phyloP scores from a whole-genome alignment of 2,329 filamentous ascomycete genomes.

The Calonectria naviculata region DNA sequence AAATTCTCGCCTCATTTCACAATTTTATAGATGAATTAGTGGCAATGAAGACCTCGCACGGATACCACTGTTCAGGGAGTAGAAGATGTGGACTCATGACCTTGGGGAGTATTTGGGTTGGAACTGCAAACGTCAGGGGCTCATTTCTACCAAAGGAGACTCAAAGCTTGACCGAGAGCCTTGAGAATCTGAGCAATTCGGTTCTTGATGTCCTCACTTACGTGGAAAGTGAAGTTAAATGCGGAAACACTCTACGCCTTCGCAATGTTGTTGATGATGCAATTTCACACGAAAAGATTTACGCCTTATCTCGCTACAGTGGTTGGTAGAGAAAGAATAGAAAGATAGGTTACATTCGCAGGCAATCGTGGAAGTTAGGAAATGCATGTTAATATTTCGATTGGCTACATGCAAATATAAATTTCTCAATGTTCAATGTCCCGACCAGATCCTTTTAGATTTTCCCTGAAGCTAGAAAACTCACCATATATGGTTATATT shows the following conservation, averaged over 20 bases:
- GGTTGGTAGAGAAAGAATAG: neutral
- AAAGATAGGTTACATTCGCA: too few species aligned
- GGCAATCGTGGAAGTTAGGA: too few species aligned
- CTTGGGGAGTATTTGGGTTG: constrained; percentile 8
- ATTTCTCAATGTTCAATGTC: too few species aligned
- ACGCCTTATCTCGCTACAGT: too few species aligned
- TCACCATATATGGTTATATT: too few species aligned
- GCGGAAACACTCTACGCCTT: neutral
- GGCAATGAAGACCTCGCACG: too few species aligned
- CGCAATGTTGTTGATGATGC: neutral
- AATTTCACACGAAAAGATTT: too few species aligned
- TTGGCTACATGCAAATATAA: too few species aligned
- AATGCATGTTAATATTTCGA: too few species aligned
- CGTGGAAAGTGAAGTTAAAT: neutral
- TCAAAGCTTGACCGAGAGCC: neutral
- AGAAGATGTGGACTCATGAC: neutral
- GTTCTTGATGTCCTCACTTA: neutral
- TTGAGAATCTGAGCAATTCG: neutral
- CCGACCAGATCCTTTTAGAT: too few species aligned
- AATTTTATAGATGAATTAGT: neutral
- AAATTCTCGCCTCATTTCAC: neutral
- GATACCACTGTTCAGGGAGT: neutral
- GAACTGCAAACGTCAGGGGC: neutral
- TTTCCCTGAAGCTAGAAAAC: too few species aligned
- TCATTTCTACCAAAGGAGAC: neutral